Evolutionary conservation across 225 moss, liverwort and hornwort genomes (phyloP), one percentile per base, ranked within the genome.

Genomic region (Pleurozium schreberi): DNA sequence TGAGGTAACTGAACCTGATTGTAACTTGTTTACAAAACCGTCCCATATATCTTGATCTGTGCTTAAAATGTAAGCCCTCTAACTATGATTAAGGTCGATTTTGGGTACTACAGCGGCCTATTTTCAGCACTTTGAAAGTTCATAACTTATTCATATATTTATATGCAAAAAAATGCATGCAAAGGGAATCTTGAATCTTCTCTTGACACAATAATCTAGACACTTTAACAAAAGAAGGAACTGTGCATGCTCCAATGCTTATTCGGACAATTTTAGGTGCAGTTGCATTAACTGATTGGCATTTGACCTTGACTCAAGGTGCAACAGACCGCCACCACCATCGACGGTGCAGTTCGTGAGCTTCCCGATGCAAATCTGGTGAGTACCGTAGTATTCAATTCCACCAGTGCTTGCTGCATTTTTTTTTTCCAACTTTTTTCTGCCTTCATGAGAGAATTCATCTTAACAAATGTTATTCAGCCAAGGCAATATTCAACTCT

Each of bases 331-430:
- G 98, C 97, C 18, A 93, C 80, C 53, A 94, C 93, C 81, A 92
- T 98, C 31, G 94, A 96, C 58, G 93, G 90, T 53, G 97, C 98
- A 65, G 93, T 96, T 81, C 92, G 96, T 27, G 98, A 97, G 50
- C 94, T 96, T 82, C 97, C 98, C 49, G 96, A 97, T 89, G 95
- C 94, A 33, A 96, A 98, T 84, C 61, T 90, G 95, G 98, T 98
- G 65, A 90, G 89, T 84, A 87, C 18, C 5, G 3, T 10, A 47
- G 12, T 23, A 17, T 30, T 55, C 64, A 55, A 36, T 53, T 58
- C 45, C 83, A n/a, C 59, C 59, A 45, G 36, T 45, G 47, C 87
- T 68, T 36, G 69, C 69, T 63, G 50, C 82, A 42, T 53, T n/a
- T 28, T 50, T n/a, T 28, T 50, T 23, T 49, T 57, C 4, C 87